These are phyloP conservation scores for Angophora floribunda DNA, from an alignment of 345 rosid genomes.

Conservation along the genomic window DNA sequence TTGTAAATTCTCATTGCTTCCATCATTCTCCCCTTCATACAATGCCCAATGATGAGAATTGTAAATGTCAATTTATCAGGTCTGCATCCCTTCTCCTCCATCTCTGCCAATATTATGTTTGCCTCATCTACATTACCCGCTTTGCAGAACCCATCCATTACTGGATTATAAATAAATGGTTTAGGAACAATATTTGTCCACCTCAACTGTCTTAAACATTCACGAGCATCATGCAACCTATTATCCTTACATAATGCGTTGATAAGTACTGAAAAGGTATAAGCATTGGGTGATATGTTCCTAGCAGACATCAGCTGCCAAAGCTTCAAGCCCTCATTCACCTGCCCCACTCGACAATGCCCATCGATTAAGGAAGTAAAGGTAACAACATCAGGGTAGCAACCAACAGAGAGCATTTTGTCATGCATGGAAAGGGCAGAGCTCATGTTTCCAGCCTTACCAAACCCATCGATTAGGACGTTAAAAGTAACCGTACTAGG, in stretches of 20 bases:
- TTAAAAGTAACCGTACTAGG: conserved; percentile 68
- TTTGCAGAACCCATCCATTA: conserved; percentile 89
- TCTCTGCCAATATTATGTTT: conserved; percentile 47
- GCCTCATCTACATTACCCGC: conserved; percentile 89
- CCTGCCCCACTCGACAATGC: conserved; percentile 66
- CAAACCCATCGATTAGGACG: conserved; percentile 76
- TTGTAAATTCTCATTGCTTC: conserved; percentile 72
- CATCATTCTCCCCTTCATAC: conserved; percentile 83
- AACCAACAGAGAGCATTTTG: conserved; percentile 47
- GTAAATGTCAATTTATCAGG: conserved; percentile 90
- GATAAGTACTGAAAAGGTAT: conserved; percentile 59
- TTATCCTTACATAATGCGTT: conserved; percentile 72
- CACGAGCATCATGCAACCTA: conserved; percentile 65
- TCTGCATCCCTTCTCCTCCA: conserved; percentile 67
- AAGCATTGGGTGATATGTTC: conserved; percentile 53
- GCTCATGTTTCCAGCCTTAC: conserved; percentile 50
- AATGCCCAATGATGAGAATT: conserved; percentile 85
- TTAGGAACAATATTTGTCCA: conserved; percentile 29
- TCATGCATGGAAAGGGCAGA: conserved; percentile 32
- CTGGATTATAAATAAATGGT: conserved; percentile 84
- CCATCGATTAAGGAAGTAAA: conserved; percentile 82
- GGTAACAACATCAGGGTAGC: conserved; percentile 61
- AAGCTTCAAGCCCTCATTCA: conserved; percentile 46
- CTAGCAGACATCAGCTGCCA: conserved; percentile 56
- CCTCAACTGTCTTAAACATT: conserved; percentile 47